Conservation (phyloP, 2,329 filamentous ascomycete species). For the Lachnellula occidentalis region DNA sequence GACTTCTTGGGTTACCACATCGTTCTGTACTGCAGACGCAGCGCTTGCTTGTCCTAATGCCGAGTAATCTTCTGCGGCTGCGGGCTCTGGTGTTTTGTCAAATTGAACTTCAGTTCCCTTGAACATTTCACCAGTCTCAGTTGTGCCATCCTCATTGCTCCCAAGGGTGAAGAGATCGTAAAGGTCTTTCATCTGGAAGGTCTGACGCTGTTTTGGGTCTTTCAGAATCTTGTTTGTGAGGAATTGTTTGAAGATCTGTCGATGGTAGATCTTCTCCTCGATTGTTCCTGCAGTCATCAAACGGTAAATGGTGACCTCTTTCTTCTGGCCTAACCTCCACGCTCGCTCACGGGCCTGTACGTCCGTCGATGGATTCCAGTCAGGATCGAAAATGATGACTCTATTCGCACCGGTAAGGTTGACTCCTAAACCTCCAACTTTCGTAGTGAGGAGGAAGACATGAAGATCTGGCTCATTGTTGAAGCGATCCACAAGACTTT, state of each 20-base stretch:
- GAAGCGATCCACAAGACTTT: conserved; percentile 86
- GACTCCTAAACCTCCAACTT: conserved; percentile 87
- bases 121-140: conserved; percentile 83
- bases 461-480: conserved; percentile 75
- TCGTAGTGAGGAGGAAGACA: conserved; percentile 90
- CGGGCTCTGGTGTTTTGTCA: conserved; percentile 33
- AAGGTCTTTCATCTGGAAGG: conserved; percentile 82
- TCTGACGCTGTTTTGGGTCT: conserved; percentile 88
- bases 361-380: conserved; percentile 98
- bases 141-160: conserved; percentile 60
- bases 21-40: conserved; percentile 12
- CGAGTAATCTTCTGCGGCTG: conserved; percentile 16
- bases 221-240: conserved; percentile 93
- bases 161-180: conserved; percentile 87
- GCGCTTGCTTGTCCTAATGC: conserved; percentile 8
- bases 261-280: conserved; percentile 98
- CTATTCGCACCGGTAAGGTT: conserved; percentile 93
- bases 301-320: conserved; percentile 91
- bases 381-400: conserved; percentile 96
- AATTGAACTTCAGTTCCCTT: conserved; percentile 77
- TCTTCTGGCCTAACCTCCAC: conserved; percentile 92
- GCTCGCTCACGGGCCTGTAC: conserved; percentile 91
- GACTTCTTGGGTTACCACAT: conserved; percentile 13
- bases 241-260: conserved; percentile 98
- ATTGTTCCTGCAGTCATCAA: conserved; percentile 98